Evolutionary conservation across 192 early-diverging fungal genomes (phyloP).

Genomic region (Linnemannia exigua): DNA sequence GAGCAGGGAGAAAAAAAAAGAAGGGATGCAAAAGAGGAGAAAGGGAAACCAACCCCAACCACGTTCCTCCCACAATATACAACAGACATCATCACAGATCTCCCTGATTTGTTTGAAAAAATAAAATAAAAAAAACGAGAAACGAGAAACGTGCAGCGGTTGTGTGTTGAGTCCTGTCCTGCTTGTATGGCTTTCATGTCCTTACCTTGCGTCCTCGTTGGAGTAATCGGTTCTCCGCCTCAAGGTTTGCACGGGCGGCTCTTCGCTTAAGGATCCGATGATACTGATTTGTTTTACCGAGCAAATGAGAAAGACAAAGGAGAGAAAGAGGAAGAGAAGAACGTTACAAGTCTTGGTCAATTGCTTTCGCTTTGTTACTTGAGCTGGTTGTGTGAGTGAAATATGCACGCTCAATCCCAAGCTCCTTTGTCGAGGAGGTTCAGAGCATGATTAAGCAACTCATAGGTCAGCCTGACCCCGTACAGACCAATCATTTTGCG

Average conservation of each 20-base stretch:
- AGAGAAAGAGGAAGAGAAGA: neutral
- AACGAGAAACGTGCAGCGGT: neutral
- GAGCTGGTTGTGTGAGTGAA: neutral
- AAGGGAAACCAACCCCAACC: neutral
- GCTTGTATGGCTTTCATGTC: neutral
- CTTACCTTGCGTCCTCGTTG: constrained; percentile 70
- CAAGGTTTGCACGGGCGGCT: constrained; percentile 86
- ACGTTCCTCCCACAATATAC: neutral
- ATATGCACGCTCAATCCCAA: neutral
- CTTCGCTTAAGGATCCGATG: constrained; percentile 96
- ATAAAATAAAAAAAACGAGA: neutral
- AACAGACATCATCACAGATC: neutral
- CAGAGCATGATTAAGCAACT: neutral
- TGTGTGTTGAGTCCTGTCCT: neutral
- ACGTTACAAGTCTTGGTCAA: neutral
- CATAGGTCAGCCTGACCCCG: constrained; percentile 8
- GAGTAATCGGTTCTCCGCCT: constrained; percentile 78
- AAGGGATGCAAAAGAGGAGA: neutral
- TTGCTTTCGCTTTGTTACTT: neutral
- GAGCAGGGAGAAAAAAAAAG: neutral
- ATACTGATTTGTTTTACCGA: constrained; percentile 66
- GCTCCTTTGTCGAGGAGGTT: no score
- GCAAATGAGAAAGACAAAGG: neutral
- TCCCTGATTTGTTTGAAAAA: neutral
- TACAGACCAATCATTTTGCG: constrained; percentile 36